These are phyloP conservation scores for Thielaviopsis ethacetica DNA, from an alignment of 2,329 filamentous ascomycete genomes.

Conservation along the genomic window DNA sequence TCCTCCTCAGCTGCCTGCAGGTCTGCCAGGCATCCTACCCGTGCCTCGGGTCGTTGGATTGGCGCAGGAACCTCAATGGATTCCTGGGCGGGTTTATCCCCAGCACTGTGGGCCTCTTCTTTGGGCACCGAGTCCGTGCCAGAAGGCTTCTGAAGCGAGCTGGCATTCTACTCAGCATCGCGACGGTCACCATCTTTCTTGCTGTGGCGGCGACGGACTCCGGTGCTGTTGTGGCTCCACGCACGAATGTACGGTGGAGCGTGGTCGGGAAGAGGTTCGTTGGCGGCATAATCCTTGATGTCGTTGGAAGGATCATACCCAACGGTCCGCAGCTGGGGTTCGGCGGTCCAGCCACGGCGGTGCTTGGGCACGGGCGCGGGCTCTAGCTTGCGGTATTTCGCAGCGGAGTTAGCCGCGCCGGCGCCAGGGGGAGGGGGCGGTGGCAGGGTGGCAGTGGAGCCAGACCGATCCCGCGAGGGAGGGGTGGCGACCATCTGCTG, in stretches of 20 bases:
- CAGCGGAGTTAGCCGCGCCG: neutral
- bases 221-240: slow-evolving; percentile 31
- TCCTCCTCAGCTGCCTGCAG: neutral
- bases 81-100: neutral
- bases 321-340: slow-evolving; percentile 40
- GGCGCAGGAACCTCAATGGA: neutral
- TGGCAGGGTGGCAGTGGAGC: slow-evolving; percentile 1
- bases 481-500: neutral
- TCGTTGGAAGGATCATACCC: slow-evolving; percentile 37
- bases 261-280: slow-evolving; percentile 37
- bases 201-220: slow-evolving; percentile 2
- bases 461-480: slow-evolving; percentile 6
- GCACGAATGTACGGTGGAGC: slow-evolving; percentile 40
- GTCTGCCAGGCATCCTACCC: neutral
- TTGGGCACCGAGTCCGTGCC: neutral
- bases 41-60: neutral
- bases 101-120: neutral
- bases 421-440: slow-evolving; percentile 1
- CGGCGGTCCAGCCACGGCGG: slow-evolving; percentile 27
- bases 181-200: slow-evolving; percentile 10
- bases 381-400: slow-evolving; percentile 41
- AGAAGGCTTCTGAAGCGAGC: slow-evolving; percentile 6
- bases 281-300: slow-evolving; percentile 40
- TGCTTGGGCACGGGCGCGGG: slow-evolving; percentile 39
- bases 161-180: slow-evolving; percentile 12